Evolutionary conservation across 306 rosid genomes (phyloP).

Genomic region (Pterocarpus macrocarpus): DNA sequence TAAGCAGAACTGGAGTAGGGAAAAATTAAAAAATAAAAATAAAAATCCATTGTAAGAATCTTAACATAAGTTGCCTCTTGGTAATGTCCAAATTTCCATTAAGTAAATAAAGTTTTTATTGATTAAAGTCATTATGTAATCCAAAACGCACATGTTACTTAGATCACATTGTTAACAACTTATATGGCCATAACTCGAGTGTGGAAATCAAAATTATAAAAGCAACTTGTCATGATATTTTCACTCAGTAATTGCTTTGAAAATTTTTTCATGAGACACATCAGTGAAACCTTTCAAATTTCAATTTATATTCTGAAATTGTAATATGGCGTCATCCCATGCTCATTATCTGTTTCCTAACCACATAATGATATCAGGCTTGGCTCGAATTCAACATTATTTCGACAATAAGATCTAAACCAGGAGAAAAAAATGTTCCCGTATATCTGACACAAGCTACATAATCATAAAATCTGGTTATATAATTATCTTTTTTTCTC

Average conservation of each 20-base stretch:
- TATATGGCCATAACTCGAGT: background rate
- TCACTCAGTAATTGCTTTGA: slow-evolving; percentile 7
- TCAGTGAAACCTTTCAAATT: slow-evolving; percentile 29
- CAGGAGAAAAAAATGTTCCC: background rate
- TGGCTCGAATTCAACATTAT: slow-evolving; percentile 16
- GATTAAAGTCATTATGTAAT: slow-evolving; percentile 20
- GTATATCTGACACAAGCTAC: slow-evolving; percentile 1
- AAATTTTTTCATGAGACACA: background rate
- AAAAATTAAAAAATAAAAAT: background rate
- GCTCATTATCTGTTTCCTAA: slow-evolving; percentile 22
- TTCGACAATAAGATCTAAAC: slow-evolving; percentile 16
- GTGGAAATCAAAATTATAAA: slow-evolving; percentile 14
- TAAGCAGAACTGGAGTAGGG: slow-evolving; percentile 72
- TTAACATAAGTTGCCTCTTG: slow-evolving; percentile 19
- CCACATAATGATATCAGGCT: background rate
- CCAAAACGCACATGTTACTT: slow-evolving; percentile 14
- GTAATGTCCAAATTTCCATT: slow-evolving; percentile 24
- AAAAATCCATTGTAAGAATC: slow-evolving; percentile 21
- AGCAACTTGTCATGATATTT: background rate
- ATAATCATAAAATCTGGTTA: background rate
- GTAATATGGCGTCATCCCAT: slow-evolving; percentile 5
- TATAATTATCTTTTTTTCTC: slow-evolving; percentile 7
- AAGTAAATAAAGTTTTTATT: slow-evolving; percentile 10
- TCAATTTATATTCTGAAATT: slow-evolving; percentile 10
- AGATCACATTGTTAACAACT: slow-evolving; percentile 17